Percentiles rank a stretch among this genome's conserved stretches.
Conservation (phyloP, 1,139 yeast genomes). For the Taphrina populina region DNA sequence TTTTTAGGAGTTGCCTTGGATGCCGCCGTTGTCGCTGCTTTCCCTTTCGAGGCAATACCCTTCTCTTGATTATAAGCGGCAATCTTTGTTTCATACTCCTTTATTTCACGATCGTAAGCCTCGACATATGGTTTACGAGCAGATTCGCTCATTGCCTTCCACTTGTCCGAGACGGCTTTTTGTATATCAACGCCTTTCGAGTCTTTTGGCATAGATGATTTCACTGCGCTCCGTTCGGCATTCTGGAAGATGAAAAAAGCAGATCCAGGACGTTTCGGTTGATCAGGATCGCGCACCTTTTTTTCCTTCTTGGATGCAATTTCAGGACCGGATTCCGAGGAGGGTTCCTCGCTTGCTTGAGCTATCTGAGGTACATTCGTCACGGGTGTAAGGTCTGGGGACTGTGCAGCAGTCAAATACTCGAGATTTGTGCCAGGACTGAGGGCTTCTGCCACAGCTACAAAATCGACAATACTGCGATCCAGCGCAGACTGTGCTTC, state of each 20-base stretch:
- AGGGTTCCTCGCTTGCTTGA: not conserved
- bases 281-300: conserved; percentile 57
- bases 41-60: conserved; percentile 4
- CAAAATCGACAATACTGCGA: conserved; percentile 29
- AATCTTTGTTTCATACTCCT: conserved; percentile 58
- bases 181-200: conserved; percentile 72
- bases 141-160: conserved; percentile 66
- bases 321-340: not conserved
- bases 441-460: conserved; percentile 6
- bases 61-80: conserved; percentile 36
- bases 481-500: conserved; percentile 34
- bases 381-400: not conserved
- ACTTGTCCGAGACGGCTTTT: conserved; percentile 69
- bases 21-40: not conserved
- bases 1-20: conserved; percentile 16
- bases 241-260: conserved; percentile 75
- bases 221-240: conserved; percentile 47
- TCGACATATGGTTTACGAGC: conserved; percentile 77
- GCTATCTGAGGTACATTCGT: not conserved
- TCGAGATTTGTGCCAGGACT: conserved; percentile 1
- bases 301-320: conserved; percentile 48
- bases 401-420: not conserved
- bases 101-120: conserved; percentile 65
- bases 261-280: conserved; percentile 64
- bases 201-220: conserved; percentile 61